Base-by-base conservation (phyloP, 2,329 filamentous ascomycete species). In the Thelonectria rubi region DNA sequence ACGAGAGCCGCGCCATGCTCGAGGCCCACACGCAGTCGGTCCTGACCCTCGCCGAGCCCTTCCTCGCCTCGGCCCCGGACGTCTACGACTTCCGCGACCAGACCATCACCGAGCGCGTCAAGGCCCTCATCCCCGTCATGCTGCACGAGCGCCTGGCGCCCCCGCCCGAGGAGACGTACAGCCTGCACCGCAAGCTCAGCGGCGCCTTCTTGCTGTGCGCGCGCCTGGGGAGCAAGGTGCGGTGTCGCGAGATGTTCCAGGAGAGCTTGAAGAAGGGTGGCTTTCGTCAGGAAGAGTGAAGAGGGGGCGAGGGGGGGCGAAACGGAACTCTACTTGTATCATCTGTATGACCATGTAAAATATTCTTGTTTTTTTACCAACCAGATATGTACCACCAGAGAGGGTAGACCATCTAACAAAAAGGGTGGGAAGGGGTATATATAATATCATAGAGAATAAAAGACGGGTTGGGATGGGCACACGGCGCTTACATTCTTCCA, bases 81-180 rank as follows among this genome's bases (percentile, higher is more conserved):
- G 79, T 96, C 0, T 99, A 99, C 76, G 93, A 99, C 75, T 99
- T 99, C 77, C 82, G 86, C 62, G 88, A 94, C 72, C 95, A 99
- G 81, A 99, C 94, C 1, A 98, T 99, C 69, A 99, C 95, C 1
- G 94, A 98, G 73, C 86, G 96, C 46, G 94, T 99, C 59, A 89
- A 94, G 72, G 86, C 83, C 3, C 84, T 97, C 55, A 98, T 99
- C 68, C 95, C 95, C 15, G 81, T 97, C 55, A 99, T 99, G 95
- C 84, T 99, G 48, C 86, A 87, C 58, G 95, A 99, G 81, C 82
- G 95, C 37, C 80, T 99, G 18, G 88, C 92, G 15, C 94, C 95
- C 21, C 95, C 96, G 21, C 95, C 95, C 0, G 96, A 99, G 79
- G 95, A 99, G 82, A 99, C 95, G 54, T 99, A 99, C 74, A 94